Evolutionary conservation across 108 stramenopile species (phyloP).

Genomic region (Cylindrotheca closterium): DNA sequence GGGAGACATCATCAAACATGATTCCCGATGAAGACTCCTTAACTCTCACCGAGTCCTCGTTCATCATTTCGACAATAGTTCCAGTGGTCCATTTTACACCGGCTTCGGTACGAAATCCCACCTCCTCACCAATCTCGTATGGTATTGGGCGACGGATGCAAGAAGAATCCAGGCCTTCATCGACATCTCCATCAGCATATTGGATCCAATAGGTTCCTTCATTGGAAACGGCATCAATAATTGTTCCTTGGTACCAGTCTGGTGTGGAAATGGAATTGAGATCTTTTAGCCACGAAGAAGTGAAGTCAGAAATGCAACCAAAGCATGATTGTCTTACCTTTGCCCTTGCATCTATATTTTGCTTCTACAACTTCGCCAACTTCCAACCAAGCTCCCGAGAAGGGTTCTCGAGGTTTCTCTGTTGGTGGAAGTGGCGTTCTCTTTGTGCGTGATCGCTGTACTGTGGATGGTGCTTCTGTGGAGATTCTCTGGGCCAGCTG

Average conservation of each 20-base stretch:
- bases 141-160: conserved; percentile 32
- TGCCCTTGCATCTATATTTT: conserved; percentile 23
- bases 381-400: conserved; percentile 30
- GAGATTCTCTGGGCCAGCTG: background rate
- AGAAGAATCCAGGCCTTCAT: conserved; percentile 8
- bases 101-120: conserved; percentile 8
- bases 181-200: conserved; percentile 46
- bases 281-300: background rate
- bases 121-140: conserved; percentile 20
- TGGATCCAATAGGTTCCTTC: conserved; percentile 28
- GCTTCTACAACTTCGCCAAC: conserved; percentile 52
- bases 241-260: conserved; percentile 40
- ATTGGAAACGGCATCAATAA: conserved; percentile 23
- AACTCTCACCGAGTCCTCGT: background rate
- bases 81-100: background rate
- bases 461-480: background rate
- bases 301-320: background rate
- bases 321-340: conserved; percentile 28
- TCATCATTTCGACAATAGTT: conserved; percentile 1
- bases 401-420: conserved; percentile 18
- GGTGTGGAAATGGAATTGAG: background rate
- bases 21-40: background rate
- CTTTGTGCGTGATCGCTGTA: background rate
- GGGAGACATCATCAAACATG: background rate
- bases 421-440: conserved; percentile 3